Base-by-base conservation (phyloP, 2,329 filamentous ascomycete genomes). In the Madurella mycetomatis region DNA sequence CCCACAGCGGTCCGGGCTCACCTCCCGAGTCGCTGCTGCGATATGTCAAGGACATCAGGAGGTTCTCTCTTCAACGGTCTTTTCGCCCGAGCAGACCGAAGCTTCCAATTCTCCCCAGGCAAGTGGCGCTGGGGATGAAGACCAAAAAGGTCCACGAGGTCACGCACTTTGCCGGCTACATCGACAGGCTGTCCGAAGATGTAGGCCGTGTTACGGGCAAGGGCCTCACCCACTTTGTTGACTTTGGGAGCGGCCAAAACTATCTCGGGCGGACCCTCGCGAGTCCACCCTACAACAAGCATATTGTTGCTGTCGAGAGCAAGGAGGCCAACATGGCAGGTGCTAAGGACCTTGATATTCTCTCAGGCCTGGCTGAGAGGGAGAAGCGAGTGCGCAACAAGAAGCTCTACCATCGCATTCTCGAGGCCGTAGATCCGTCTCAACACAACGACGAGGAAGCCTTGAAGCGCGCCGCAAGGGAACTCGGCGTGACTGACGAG, bases 61-160 rank as follows among this genome's bases (percentile, higher is more conserved):
- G 77, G 54, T 79, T 92, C 60, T 83, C 85, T 12, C 73, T 97
- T 25, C 72, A 73, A 8, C 78, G 92, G 34, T 76, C 83, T 2
- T 88, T 88, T 53, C 64, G 69, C 1, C 69, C 75, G 0, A 65
- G 65, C 13, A 67, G 71, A 52, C 67, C 71, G 43, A 76, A 77
- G 53, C 72, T 81, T 52, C 76, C 81, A 5, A 76, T 78, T 61
- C 69, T 95, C 18, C 84, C 90, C 2, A 80, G 83, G 47, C 81
- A 86, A 62, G 82, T 96, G 15, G 82, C 88, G 0, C 81, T 95
- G 13, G 94, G 94, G 4, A 99, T 99, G 94, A 95, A 90, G 59
- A 83, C 87, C 16, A 99, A 99, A 70, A 99, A 99, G 72, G 80
- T 90, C 1, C 94, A 99, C 66, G 94, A 99, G 73, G 94, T 97